A percentile compares a stretch with the other conserved stretches of the same genome.
These are phyloP conservation scores for Aspergillus neoniger DNA, from an alignment of 2,329 filamentous ascomycete species.

Conservation along the genomic window DNA sequence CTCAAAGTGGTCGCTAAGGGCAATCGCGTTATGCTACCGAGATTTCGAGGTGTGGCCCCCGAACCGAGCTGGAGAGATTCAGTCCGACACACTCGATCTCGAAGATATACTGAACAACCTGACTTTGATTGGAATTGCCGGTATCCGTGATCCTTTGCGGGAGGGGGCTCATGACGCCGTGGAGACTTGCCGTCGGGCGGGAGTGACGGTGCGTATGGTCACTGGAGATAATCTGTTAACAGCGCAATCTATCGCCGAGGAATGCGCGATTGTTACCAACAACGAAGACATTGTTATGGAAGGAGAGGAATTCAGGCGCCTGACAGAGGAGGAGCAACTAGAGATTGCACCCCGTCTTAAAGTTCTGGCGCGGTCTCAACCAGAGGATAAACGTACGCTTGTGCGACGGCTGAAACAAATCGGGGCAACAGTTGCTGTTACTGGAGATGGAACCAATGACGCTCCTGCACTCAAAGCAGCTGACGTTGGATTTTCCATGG, in stretches of 20 bases:
- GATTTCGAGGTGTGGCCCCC: conserved; percentile 44
- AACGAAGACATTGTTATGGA: conserved; percentile 60
- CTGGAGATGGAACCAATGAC: conserved; percentile 63
- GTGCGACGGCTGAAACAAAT: conserved; percentile 57
- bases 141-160: conserved; percentile 67
- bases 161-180: conserved; percentile 63
- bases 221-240: conserved; percentile 68
- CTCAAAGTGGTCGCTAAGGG: conserved; percentile 61
- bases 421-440: conserved; percentile 58
- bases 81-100: conserved; percentile 31
- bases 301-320: conserved; percentile 59
- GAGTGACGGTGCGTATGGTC: conserved; percentile 66
- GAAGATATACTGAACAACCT: conserved; percentile 65
- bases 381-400: conserved; percentile 60
- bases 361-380: conserved; percentile 60
- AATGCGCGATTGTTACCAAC: conserved; percentile 61
- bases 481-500: conserved; percentile 65
- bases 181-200: conserved; percentile 60
- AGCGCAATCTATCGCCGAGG: conserved; percentile 66
- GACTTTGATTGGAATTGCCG: conserved; percentile 64
- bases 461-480: conserved; percentile 60
- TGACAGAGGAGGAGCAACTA: conserved; percentile 55
- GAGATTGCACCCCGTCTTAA: conserved; percentile 55
- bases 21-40: conserved; percentile 26
- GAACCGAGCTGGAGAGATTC: conserved; percentile 49